A percentile compares a stretch with the other conserved stretches of the same genome.
Evolutionary conservation across 768 basidiomycete species (phyloP).

Genomic region (Calocybe cyanea): DNA sequence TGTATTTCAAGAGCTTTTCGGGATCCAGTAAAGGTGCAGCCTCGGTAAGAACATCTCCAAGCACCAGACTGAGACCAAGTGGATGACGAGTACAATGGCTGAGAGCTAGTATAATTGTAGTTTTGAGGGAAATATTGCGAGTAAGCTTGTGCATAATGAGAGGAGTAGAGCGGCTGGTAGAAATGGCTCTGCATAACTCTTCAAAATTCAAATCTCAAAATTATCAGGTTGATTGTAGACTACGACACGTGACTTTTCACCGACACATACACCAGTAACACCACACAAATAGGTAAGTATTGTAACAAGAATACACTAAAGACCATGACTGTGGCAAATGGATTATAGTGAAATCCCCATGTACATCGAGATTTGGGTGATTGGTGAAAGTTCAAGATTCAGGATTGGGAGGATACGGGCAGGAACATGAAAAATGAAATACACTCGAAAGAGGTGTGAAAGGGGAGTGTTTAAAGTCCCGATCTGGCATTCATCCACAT

Average conservation of each 20-base stretch:
- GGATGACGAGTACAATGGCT: conserved; percentile 8
- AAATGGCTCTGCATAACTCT: background rate
- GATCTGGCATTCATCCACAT: background rate
- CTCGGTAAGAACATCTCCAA: conserved; percentile 52
- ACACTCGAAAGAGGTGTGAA: conserved; percentile 7
- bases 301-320: conserved; percentile 15
- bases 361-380: conserved; percentile 10
- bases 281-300: conserved; percentile 15
- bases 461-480: background rate
- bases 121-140: conserved; percentile 2
- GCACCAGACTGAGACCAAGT: conserved; percentile 66
- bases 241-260: conserved; percentile 15
- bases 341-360: conserved; percentile 10
- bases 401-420: conserved; percentile 15
- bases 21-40: conserved; percentile 70
- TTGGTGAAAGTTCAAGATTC: conserved; percentile 13
- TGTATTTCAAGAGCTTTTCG: conserved; percentile 70
- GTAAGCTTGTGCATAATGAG: conserved; percentile 20
- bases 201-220: conserved; percentile 10
- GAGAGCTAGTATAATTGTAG: background rate
- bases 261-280: conserved; percentile 7
- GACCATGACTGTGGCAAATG: conserved; percentile 6
- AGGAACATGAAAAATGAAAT: conserved; percentile 8
- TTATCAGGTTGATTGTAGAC: too few relatives aligned
- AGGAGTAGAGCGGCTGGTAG: conserved; percentile 15